Conservation (phyloP, 495 filamentous ascomycete species). For the Pseudoneurospora amorphoporcata region DNA sequence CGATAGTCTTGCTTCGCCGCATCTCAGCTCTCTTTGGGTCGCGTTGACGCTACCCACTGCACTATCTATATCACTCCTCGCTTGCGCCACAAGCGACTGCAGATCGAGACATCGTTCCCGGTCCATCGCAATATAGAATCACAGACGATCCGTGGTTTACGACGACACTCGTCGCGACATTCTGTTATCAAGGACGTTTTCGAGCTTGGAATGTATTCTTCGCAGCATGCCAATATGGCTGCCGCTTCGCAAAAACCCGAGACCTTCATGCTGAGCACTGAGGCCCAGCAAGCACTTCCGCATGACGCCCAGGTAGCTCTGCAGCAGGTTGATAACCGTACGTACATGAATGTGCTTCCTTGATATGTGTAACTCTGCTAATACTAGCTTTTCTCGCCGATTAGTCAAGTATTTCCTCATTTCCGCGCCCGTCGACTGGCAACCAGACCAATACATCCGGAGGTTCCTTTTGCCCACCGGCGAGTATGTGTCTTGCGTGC, state of each 20-base stretch:
- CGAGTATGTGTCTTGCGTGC: slow-evolving; percentile 96
- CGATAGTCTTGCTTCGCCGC: slow-evolving; percentile 2
- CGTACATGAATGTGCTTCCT: slow-evolving; percentile 27
- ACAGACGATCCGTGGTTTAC: background rate
- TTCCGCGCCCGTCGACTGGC: slow-evolving; percentile 96
- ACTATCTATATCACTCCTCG: background rate
- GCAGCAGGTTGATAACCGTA: slow-evolving; percentile 97
- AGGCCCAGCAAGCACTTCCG: slow-evolving; percentile 90
- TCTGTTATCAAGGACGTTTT: slow-evolving; percentile 8
- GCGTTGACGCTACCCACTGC: slow-evolving; percentile 7
- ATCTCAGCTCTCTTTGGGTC: slow-evolving; percentile 3
- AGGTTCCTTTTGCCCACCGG: slow-evolving; percentile 91
- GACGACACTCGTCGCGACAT: background rate
- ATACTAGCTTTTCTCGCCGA: background rate
- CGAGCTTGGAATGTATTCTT: slow-evolving; percentile 36
- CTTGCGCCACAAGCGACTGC: slow-evolving; percentile 3
- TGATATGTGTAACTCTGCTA: slow-evolving; percentile 1
- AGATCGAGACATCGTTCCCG: background rate
- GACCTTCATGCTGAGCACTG: slow-evolving; percentile 94
- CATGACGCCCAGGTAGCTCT: slow-evolving; percentile 95
- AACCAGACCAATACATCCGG: slow-evolving; percentile 89
- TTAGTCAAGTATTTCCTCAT: slow-evolving; percentile 99
- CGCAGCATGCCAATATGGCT: slow-evolving; percentile 42
- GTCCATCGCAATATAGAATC: background rate
- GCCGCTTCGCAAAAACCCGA: slow-evolving; percentile 71